phyloP scores from a whole-genome alignment of 805 yeast genomes.

The Scheffersomyces ergatensis region DNA sequence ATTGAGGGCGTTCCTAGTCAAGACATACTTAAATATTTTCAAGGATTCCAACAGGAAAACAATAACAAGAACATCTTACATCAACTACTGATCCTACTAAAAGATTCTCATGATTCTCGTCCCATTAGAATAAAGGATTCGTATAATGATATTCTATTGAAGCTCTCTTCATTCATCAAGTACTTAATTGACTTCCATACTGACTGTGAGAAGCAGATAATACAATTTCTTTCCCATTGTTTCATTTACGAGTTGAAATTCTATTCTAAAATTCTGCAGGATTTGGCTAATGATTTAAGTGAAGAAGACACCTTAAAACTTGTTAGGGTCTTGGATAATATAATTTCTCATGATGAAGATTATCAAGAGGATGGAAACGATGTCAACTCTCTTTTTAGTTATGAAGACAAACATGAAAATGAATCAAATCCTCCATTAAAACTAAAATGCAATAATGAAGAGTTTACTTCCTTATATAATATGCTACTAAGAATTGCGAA shows the following conservation, averaged over 20 bases:
- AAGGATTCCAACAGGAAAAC: not conserved
- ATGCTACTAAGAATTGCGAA: constrained; percentile 20
- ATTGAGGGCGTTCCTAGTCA: not conserved
- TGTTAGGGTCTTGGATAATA: constrained; percentile 16
- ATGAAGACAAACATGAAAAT: constrained; percentile 6
- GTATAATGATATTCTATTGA: not conserved
- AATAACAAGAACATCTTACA: not conserved
- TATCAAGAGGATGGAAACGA: constrained; percentile 2
- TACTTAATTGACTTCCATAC: not conserved
- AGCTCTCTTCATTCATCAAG: not conserved
- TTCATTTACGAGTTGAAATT: constrained; percentile 14
- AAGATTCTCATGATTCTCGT: not conserved
- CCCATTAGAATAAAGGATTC: not conserved
- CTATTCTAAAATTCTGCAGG: constrained; percentile 13
- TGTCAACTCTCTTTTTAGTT: constrained; percentile 1
- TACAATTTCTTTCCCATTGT: constrained; percentile 12
- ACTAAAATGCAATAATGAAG: not conserved
- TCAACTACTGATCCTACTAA: not conserved
- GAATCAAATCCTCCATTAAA: constrained; percentile 9
- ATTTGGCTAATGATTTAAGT: constrained; percentile 11
- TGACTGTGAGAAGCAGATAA: not conserved
- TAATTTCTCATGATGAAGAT: constrained; percentile 1
- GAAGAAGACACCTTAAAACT: constrained; percentile 20
- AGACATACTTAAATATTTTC: not conserved
- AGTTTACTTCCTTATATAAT: constrained; percentile 11